Evolutionary conservation across 371 early-diverging fungal species (phyloP).

Genomic region (Mucor plumbeus): DNA sequence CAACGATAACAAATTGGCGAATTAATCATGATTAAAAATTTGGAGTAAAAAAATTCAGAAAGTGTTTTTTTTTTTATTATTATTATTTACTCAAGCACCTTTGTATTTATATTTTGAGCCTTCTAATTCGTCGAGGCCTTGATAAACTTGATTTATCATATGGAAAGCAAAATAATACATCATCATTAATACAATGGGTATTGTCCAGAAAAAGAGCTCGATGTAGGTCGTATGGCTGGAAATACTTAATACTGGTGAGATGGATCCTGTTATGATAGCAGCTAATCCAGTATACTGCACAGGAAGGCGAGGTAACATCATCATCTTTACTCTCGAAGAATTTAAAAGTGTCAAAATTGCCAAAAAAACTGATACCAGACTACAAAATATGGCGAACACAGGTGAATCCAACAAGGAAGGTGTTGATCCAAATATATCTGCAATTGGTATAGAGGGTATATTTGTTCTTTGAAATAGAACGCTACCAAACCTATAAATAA

Average conservation of each 20-base stretch:
- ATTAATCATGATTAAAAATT: background rate
- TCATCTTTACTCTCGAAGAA: background rate
- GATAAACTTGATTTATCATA: conserved; percentile 44
- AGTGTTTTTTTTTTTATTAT: conserved; percentile 3
- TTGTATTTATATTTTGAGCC: conserved; percentile 46
- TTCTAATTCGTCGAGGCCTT: conserved; percentile 40
- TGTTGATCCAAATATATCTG: conserved; percentile 29
- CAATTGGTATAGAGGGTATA: conserved; percentile 28
- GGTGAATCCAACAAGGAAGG: conserved; percentile 3
- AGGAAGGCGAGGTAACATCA: background rate
- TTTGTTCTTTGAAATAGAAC: conserved; percentile 14
- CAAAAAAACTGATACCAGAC: conserved; percentile 9
- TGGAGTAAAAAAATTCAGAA: background rate
- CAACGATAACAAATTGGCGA: conserved; percentile 61
- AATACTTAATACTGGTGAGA: conserved; percentile 27
- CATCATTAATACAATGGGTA: conserved; percentile 29
- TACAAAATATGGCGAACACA: conserved; percentile 3
- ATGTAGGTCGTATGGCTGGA: conserved; percentile 14
- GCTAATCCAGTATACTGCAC: conserved; percentile 2
- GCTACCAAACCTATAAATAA: conserved; percentile 29
- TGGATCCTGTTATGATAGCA: conserved; percentile 15
- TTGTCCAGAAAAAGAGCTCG: conserved; percentile 39
- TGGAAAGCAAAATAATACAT: conserved; percentile 29
- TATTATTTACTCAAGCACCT: conserved; percentile 33
- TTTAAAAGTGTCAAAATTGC: conserved; percentile 24